Percentiles rank a stretch among this genome's conserved stretches.
Evolutionary conservation across 2,329 filamentous ascomycete species (phyloP).

Genomic region (Magnaporthiopsis rhizophila): DNA sequence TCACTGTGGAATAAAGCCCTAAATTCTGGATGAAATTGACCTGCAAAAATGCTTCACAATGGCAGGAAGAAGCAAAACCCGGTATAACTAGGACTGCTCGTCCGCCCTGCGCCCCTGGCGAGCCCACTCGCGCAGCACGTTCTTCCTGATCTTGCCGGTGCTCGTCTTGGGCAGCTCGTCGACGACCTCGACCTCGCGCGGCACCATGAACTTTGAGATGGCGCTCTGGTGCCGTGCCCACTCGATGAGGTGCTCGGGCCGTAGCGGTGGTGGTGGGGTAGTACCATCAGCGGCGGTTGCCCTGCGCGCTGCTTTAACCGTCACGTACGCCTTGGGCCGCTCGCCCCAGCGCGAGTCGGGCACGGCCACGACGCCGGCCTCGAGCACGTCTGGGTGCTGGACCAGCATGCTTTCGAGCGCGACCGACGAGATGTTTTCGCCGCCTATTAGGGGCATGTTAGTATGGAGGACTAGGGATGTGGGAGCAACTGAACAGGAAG

Average conservation of each 20-base stretch:
- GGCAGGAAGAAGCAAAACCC: background rate
- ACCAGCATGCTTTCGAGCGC: slow-evolving; percentile 85
- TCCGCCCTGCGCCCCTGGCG: background rate
- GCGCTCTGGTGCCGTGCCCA: slow-evolving; percentile 77
- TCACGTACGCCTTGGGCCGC: slow-evolving; percentile 88
- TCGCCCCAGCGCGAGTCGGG: slow-evolving; percentile 91
- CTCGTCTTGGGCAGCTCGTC: slow-evolving; percentile 88
- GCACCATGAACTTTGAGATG: slow-evolving; percentile 89
- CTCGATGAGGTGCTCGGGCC: slow-evolving; percentile 63
- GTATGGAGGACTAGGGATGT: too few relatives aligned
- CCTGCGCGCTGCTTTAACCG: slow-evolving; percentile 61
- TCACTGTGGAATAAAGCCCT: background rate
- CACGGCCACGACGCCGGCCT: slow-evolving; percentile 85
- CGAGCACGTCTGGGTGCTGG: slow-evolving; percentile 80
- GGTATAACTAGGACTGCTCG: background rate
- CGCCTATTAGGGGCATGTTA: slow-evolving; percentile 44
- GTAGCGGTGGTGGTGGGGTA: slow-evolving; percentile 25
- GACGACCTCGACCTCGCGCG: slow-evolving; percentile 68
- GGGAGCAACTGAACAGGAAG: too few relatives aligned
- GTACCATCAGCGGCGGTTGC: slow-evolving; percentile 10
- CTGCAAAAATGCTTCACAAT: background rate
- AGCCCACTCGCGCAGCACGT: slow-evolving; percentile 80
- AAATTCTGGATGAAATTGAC: background rate
- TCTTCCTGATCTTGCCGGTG: slow-evolving; percentile 96
- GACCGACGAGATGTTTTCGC: slow-evolving; percentile 94